Evolutionary conservation across 164 flowering plant species (phyloP).

Genomic region (Tinospora cordifolia): DNA sequence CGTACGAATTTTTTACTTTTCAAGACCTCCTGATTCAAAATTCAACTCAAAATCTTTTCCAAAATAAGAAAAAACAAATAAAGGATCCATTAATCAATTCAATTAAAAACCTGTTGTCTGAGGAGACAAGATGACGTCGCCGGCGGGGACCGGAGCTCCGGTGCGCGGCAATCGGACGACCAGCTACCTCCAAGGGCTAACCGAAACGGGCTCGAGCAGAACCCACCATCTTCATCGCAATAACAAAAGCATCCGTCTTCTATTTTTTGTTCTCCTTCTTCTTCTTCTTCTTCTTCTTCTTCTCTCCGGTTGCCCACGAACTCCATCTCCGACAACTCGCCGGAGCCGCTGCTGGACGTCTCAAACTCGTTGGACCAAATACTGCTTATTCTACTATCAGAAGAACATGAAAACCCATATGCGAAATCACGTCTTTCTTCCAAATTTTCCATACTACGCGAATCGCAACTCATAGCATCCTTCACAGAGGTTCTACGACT

Average conservation of each 20-base stretch:
- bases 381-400: conserved; percentile 40
- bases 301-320: too few species aligned
- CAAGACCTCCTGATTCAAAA: neutral
- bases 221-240: conserved; percentile 15
- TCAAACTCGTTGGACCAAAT: conserved; percentile 65
- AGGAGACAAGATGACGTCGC: conserved; percentile 39
- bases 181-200: conserved; percentile 37
- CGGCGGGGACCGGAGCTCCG: conserved; percentile 43
- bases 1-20: neutral
- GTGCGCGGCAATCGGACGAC: conserved; percentile 39
- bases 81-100: too few species aligned
- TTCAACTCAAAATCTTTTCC: neutral
- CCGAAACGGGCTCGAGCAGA: conserved; percentile 52
- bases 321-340: conserved; percentile 9
- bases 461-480: conserved; percentile 31
- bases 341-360: conserved; percentile 32
- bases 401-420: conserved; percentile 28
- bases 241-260: conserved; percentile 12
- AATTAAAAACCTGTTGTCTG: conserved; percentile 30
- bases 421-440: conserved; percentile 17
- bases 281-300: too few species aligned
- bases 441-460: conserved; percentile 15
- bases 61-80: neutral
- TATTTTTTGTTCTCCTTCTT: too few species aligned
- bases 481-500: conserved; percentile 21